Percentiles rank a stretch among this genome's conserved stretches.
Conservation (phyloP, 495 filamentous ascomycete genomes). For the Chaetomium tenue region DNA sequence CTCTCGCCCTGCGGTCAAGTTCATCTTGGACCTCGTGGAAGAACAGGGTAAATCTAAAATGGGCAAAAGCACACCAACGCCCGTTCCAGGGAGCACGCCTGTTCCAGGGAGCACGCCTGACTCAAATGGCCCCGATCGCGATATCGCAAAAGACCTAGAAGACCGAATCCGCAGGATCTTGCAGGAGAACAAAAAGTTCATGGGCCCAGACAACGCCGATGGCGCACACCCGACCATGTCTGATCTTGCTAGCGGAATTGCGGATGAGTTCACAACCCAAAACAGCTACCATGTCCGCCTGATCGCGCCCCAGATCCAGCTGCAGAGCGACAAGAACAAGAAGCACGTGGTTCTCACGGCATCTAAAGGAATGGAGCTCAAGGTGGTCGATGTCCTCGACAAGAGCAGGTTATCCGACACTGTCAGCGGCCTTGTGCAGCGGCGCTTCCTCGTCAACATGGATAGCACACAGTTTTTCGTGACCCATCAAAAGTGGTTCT, state of each 20-base stretch:
- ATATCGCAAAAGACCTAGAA: constrained; percentile 66
- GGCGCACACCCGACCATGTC: constrained; percentile 47
- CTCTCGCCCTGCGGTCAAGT: constrained; percentile 92
- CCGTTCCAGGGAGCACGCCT: no score
- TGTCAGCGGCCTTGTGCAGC: constrained; percentile 91
- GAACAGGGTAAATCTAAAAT: constrained; percentile 73
- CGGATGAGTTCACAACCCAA: constrained; percentile 86
- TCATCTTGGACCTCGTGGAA: constrained; percentile 94
- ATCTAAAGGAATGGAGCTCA: constrained; percentile 94
- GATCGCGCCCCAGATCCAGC: constrained; percentile 94
- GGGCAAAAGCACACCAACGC: constrained; percentile 44
- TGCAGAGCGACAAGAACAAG: constrained; percentile 96
- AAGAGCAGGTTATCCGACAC: constrained; percentile 87
- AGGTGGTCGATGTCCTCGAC: constrained; percentile 96
- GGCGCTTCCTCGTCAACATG: constrained; percentile 89
- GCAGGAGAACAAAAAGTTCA: constrained; percentile 78
- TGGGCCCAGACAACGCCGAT: constrained; percentile 64
- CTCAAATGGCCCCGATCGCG: constrained; percentile 46
- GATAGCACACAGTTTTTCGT: constrained; percentile 98
- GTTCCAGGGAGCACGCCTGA: constrained; percentile 38
- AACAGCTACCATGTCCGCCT: constrained; percentile 93
- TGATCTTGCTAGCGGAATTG: constrained; percentile 69
- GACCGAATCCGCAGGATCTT: constrained; percentile 86
- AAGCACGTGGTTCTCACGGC: constrained; percentile 91
- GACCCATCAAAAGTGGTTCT: constrained; percentile 84